Percentiles rank a stretch among this genome's conserved stretches.
These are phyloP conservation scores for Talaromyces proteolyticus DNA, from an alignment of 495 filamentous ascomycete genomes.

Conservation along the genomic window DNA sequence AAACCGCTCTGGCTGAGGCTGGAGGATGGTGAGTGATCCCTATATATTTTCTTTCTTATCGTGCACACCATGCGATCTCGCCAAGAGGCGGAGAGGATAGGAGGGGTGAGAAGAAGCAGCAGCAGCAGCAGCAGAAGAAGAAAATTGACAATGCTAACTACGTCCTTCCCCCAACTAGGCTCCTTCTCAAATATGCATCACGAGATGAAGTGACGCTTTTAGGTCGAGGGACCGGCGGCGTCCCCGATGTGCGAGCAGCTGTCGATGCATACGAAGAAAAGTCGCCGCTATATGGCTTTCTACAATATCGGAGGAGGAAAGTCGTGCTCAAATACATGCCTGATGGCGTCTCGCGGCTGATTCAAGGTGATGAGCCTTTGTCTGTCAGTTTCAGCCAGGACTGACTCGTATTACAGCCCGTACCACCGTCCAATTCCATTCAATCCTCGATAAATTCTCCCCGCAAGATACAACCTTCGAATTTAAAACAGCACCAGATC, in stretches of 20 bases:
- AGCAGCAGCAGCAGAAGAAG: neutral
- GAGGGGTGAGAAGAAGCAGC: neutral
- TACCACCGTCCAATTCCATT: slow-evolving; percentile 88
- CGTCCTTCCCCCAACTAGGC: slow-evolving; percentile 53
- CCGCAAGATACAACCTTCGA: slow-evolving; percentile 81
- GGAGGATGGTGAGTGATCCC: slow-evolving; percentile 84
- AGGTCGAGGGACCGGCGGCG: slow-evolving; percentile 72
- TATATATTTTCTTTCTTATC: slow-evolving; percentile 3
- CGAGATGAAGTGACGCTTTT: slow-evolving; percentile 85
- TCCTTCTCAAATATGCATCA: slow-evolving; percentile 85
- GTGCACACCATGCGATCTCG: neutral
- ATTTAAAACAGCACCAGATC: slow-evolving; percentile 65
- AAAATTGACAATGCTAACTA: slow-evolving; percentile 7
- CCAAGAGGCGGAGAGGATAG: neutral
- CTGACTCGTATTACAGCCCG: slow-evolving; percentile 55
- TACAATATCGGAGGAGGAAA: slow-evolving; percentile 84
- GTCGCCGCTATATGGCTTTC: slow-evolving; percentile 86
- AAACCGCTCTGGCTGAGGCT: slow-evolving; percentile 69
- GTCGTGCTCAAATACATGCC: slow-evolving; percentile 90
- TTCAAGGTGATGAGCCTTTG: slow-evolving; percentile 64
- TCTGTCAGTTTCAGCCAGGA: slow-evolving; percentile 1
- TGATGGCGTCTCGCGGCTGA: slow-evolving; percentile 78
- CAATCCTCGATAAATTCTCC: slow-evolving; percentile 76
- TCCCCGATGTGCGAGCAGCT: slow-evolving; percentile 72
- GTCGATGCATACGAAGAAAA: slow-evolving; percentile 74